Evolutionary conservation across 108 stramenopile species (phyloP).

Genomic region (Nitzschia sp.): DNA sequence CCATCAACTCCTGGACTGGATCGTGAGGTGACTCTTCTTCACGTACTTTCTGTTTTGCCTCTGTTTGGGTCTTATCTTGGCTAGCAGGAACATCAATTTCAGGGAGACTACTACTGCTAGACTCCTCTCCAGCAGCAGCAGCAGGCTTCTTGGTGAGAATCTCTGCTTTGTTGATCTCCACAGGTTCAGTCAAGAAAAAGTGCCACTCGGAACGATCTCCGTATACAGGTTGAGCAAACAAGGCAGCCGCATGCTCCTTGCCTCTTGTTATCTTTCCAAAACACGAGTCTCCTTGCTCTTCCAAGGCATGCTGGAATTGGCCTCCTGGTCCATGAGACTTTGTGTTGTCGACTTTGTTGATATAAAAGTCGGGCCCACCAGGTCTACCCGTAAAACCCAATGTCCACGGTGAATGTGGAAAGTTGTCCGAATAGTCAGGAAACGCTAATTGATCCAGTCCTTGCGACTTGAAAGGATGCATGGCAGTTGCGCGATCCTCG

Average conservation of each 20-base stretch:
- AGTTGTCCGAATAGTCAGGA: slow-evolving; percentile 76
- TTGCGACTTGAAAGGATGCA: slow-evolving; percentile 36
- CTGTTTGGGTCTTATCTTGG: neutral
- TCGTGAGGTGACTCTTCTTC: neutral
- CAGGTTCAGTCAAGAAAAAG: slow-evolving; percentile 33
- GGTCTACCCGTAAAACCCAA: slow-evolving; percentile 87
- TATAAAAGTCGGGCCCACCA: slow-evolving; percentile 91
- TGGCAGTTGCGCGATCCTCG: slow-evolving; percentile 13
- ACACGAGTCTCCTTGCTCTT: slow-evolving; percentile 88
- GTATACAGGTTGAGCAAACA: slow-evolving; percentile 12
- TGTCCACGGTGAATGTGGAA: slow-evolving; percentile 76
- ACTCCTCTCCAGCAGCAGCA: neutral
- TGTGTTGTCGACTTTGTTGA: slow-evolving; percentile 86
- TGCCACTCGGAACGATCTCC: slow-evolving; percentile 34
- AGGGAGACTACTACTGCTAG: neutral
- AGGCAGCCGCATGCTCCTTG: neutral
- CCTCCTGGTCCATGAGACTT: slow-evolving; percentile 86
- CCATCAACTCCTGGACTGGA: neutral
- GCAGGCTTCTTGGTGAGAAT: slow-evolving; percentile 38
- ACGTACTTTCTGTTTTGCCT: neutral
- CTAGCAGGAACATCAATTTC: neutral
- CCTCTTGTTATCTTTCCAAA: slow-evolving; percentile 62
- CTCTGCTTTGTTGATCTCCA: slow-evolving; percentile 35
- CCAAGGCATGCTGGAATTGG: slow-evolving; percentile 67
- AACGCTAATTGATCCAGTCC: slow-evolving; percentile 58